Percentiles rank a stretch among this genome's conserved stretches.
phyloP scores from a whole-genome alignment of 2,329 filamentous ascomycete genomes.

The Lecanicillium sp. region DNA sequence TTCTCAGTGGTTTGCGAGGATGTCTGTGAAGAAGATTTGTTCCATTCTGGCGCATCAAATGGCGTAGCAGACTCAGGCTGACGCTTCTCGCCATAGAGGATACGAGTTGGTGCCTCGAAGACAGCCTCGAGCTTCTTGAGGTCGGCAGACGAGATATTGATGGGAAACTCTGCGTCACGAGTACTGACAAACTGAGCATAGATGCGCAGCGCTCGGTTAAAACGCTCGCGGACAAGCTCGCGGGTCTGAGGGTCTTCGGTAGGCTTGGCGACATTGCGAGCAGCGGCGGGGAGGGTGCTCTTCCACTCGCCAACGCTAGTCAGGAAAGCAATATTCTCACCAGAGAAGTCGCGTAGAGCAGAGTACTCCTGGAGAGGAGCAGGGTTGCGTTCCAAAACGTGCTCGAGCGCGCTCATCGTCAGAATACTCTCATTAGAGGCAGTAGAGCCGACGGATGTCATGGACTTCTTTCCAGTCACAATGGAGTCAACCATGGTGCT shows the following conservation, averaged over 20 bases:
- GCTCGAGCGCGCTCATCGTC: slow-evolving; percentile 54
- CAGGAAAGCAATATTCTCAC: slow-evolving; percentile 63
- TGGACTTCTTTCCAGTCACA: slow-evolving; percentile 22
- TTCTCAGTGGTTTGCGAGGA: slow-evolving; percentile 6
- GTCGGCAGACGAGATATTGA: slow-evolving; percentile 52
- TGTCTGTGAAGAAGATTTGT: neutral
- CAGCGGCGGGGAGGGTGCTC: slow-evolving; percentile 19
- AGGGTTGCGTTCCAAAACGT: slow-evolving; percentile 50
- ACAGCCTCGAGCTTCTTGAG: slow-evolving; percentile 41
- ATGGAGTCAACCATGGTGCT: slow-evolving; percentile 19
- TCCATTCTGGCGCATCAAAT: slow-evolving; percentile 19
- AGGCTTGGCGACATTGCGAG: slow-evolving; percentile 9
- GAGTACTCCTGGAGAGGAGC: slow-evolving; percentile 55
- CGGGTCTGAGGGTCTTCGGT: slow-evolving; percentile 8
- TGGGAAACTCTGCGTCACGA: slow-evolving; percentile 52
- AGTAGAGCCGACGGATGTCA: slow-evolving; percentile 17
- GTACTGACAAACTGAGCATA: slow-evolving; percentile 53
- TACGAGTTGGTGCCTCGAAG: slow-evolving; percentile 44
- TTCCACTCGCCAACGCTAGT: slow-evolving; percentile 51
- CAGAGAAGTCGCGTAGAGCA: slow-evolving; percentile 57
- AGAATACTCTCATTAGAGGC: slow-evolving; percentile 33
- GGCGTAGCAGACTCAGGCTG: slow-evolving; percentile 29
- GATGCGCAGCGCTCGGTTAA: slow-evolving; percentile 50
- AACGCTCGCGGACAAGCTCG: slow-evolving; percentile 35
- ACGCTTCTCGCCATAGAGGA: slow-evolving; percentile 27